Evolutionary conservation across 768 basidiomycete genomes (phyloP).

Genomic region (Leucocoprinus birnbaumii): DNA sequence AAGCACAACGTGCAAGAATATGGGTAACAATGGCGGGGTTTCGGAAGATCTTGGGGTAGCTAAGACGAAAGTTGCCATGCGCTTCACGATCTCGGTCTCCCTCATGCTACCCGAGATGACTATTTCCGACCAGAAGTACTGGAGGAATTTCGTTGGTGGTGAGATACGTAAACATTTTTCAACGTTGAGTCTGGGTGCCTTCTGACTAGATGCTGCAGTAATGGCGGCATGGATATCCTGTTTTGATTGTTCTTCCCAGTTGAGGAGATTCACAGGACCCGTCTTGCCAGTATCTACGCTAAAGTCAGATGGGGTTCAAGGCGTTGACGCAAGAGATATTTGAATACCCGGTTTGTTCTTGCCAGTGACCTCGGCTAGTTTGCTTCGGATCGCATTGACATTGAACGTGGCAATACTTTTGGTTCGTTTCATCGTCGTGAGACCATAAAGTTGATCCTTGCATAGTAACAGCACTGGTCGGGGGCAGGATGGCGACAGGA

Average conservation of each 20-base stretch:
- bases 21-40: conserved; percentile 64
- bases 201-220: conserved; percentile 54
- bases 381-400: conserved; percentile 8
- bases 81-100: conserved; percentile 56
- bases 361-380: conserved; percentile 4
- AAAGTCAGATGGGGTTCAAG: neutral
- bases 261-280: conserved; percentile 19
- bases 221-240: conserved; percentile 58
- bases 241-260: conserved; percentile 52
- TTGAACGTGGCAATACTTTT: conserved; percentile 7
- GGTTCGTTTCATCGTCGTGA: conserved; percentile 2
- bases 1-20: conserved; percentile 68
- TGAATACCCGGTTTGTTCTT: neutral
- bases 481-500: conserved; percentile 66
- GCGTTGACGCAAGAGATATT: neutral
- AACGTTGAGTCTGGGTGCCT: conserved; percentile 63
- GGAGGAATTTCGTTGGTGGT: conserved; percentile 60
- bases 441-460: conserved; percentile 12
- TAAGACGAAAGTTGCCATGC: conserved; percentile 67
- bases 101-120: conserved; percentile 29
- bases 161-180: conserved; percentile 59
- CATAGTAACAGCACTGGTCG: conserved; percentile 64
- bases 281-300: neutral
- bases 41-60: conserved; percentile 52
- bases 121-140: conserved; percentile 68